These are phyloP conservation scores for Elongisporangium prolatum DNA, from an alignment of 352 stramenopile genomes.

Conservation along the genomic window DNA sequence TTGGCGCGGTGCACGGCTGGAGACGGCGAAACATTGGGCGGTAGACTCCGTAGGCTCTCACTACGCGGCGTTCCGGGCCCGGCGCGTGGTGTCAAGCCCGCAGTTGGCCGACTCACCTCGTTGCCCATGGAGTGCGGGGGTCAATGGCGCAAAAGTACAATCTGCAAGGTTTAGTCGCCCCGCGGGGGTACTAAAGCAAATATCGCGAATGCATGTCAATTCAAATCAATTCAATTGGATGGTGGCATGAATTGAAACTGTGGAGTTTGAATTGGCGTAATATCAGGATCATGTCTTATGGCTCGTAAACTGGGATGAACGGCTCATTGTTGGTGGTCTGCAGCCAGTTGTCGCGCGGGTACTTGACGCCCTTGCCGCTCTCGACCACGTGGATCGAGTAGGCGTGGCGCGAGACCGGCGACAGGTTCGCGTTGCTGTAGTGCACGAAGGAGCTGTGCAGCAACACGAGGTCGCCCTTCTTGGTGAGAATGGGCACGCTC, in stretches of 20 bases:
- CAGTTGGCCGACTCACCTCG: conserved; percentile 36
- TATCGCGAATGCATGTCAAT: neutral
- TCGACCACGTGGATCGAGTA: conserved; percentile 97
- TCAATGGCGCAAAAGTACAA: neutral
- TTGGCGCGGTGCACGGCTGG: conserved; percentile 24
- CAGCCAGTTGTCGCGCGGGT: conserved; percentile 92
- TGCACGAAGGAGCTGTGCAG: conserved; percentile 94
- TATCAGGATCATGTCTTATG: neutral
- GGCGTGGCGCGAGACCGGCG: conserved; percentile 85
- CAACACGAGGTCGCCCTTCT: conserved; percentile 92
- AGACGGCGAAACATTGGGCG: conserved; percentile 18
- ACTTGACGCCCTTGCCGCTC: conserved; percentile 68
- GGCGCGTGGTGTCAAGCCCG: conserved; percentile 18
- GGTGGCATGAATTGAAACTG: neutral
- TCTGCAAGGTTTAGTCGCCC: neutral
- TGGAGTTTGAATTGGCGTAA: neutral
- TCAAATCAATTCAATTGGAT: neutral
- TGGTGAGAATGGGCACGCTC: conserved; percentile 74
- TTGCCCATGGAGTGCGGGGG: conserved; percentile 37
- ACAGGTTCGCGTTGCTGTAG: conserved; percentile 93
- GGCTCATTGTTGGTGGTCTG: conserved; percentile 79
- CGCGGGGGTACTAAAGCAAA: neutral
- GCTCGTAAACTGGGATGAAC: conserved; percentile 63
- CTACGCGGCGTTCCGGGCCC: neutral
- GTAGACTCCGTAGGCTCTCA: conserved; percentile 1